Evolutionary conservation across 495 filamentous ascomycete species (phyloP), one percentile per base, ranked within the genome.

Genomic region (Poronia punctata): DNA sequence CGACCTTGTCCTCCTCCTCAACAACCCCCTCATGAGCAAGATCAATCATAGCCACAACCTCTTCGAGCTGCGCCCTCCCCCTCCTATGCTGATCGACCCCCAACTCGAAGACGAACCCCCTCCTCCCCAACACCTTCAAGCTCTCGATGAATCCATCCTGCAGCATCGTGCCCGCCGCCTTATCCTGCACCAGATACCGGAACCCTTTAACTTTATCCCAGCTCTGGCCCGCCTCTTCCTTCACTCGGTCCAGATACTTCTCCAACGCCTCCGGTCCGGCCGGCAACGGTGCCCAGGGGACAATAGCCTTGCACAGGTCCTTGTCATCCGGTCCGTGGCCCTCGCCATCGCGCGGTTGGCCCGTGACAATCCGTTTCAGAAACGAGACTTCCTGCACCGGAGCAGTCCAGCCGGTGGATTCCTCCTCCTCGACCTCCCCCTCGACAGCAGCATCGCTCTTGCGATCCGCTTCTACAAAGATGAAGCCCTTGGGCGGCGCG

Each of bases 381-480:
- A 77, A 80, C 12, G 68, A 67, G 7, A 93, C 68, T 60, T 94
- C 88, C 35, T 74, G 65, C n/a, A 95, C 65, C 1, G 83, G 79
- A 18, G 49, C 35, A 10, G 62, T 46, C 66, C 66, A 73, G 41
- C 68, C 67, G 35, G 67, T 66, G 35, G n/a, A n/a, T n/a, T n/a
- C n/a, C n/a, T 53, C 51, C 40, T 65, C 54, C 38, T 63, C 56
- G 8, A 61, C 63, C 16, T 66, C 74, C 0, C 64, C 38, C 8
- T 67, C 67, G 2, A 79, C 53, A n/a, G n/a, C n/a, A n/a, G n/a
- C n/a, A 34, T 72, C 72, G 38, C 80, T 73, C 35, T 79, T 70
- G 28, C 86, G 81, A 63, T 93, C 88, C 11, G 83, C 78, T 61
- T 94, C 88, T 27, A 93, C 53, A 61, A 88, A 83, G 34, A 94